These are phyloP conservation scores for Daldinia grandis DNA, from an alignment of 495 filamentous ascomycete genomes.

Conservation along the genomic window DNA sequence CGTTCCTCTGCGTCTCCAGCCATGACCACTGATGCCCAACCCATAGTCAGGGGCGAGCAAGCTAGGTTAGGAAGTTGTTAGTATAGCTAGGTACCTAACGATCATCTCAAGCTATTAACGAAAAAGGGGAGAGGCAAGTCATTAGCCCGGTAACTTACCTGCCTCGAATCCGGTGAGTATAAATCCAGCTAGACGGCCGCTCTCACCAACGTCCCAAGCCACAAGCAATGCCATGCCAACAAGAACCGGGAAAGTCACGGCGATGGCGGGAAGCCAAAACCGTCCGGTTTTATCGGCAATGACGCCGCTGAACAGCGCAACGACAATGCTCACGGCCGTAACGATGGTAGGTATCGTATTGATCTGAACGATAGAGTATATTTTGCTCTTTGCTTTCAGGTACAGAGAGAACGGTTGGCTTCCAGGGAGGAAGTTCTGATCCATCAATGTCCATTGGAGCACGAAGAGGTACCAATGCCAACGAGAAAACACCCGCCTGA, in stretches of 20 bases:
- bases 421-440: conserved; percentile 47
- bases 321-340: conserved; percentile 48
- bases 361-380: conserved; percentile 45
- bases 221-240: conserved; percentile 44
- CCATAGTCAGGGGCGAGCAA: conserved; percentile 48
- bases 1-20: conserved; percentile 50
- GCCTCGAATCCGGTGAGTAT: conserved; percentile 48
- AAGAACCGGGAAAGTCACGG: conserved; percentile 44
- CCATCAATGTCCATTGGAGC: conserved; percentile 45
- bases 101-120: not conserved
- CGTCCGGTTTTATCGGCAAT: conserved; percentile 42
- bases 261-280: conserved; percentile 46
- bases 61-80: conserved; percentile 40
- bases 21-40: conserved; percentile 49
- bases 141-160: conserved; percentile 33
- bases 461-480: conserved; percentile 45
- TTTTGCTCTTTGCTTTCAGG: conserved; percentile 47
- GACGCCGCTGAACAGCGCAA: conserved; percentile 43
- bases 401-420: conserved; percentile 45
- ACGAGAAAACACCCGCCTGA: conserved; percentile 35
- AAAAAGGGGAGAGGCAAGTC: not conserved
- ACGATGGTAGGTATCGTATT: conserved; percentile 51
- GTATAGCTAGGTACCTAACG: too few relatives aligned
- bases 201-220: conserved; percentile 46
- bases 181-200: conserved; percentile 46